Percentiles rank a stretch among this genome's conserved stretches.
Conservation (phyloP, 805 yeast genomes). For the Wickerhamomyces kurtzmanii region DNA sequence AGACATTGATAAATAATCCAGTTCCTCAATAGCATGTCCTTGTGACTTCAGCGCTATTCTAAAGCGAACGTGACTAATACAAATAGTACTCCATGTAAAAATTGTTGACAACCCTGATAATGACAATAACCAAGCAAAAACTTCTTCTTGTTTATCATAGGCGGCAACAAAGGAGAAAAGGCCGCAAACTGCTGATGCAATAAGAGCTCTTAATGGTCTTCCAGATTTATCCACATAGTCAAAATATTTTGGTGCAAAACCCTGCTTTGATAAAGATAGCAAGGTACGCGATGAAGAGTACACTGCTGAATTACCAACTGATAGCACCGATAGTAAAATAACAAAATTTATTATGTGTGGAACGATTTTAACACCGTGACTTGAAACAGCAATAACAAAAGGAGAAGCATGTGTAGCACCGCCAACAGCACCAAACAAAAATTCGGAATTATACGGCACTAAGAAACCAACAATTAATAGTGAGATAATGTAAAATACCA, state of each 20-base stretch:
- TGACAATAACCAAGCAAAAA: slow-evolving; percentile 56
- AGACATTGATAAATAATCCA: slow-evolving; percentile 40
- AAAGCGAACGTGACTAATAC: slow-evolving; percentile 45
- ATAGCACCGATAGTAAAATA: slow-evolving; percentile 50
- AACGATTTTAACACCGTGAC: slow-evolving; percentile 44
- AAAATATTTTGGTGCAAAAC: slow-evolving; percentile 44
- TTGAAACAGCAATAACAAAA: slow-evolving; percentile 51
- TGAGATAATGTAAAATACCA: slow-evolving; percentile 37
- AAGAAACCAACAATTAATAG: slow-evolving; percentile 37
- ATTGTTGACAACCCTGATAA: slow-evolving; percentile 52
- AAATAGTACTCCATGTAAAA: slow-evolving; percentile 53
- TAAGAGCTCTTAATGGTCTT: slow-evolving; percentile 48
- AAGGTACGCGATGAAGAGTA: slow-evolving; percentile 37
- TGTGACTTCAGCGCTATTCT: slow-evolving; percentile 47
- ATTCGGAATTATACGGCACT: slow-evolving; percentile 39
- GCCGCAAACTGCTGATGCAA: slow-evolving; percentile 39
- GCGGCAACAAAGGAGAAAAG: slow-evolving; percentile 59
- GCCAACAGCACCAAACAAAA: slow-evolving; percentile 30
- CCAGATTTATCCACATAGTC: slow-evolving; percentile 47
- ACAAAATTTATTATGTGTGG: slow-evolving; percentile 59
- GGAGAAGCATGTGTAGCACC: slow-evolving; percentile 54
- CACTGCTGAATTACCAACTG: slow-evolving; percentile 52
- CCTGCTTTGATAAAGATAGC: slow-evolving; percentile 46
- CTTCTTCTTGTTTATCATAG: slow-evolving; percentile 42
- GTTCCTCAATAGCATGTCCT: slow-evolving; percentile 33